A percentile compares a stretch with the other conserved stretches of the same genome.
Evolutionary conservation across 176 grass and related monocot species (phyloP).

Genomic region (Musa schizocarpa): DNA sequence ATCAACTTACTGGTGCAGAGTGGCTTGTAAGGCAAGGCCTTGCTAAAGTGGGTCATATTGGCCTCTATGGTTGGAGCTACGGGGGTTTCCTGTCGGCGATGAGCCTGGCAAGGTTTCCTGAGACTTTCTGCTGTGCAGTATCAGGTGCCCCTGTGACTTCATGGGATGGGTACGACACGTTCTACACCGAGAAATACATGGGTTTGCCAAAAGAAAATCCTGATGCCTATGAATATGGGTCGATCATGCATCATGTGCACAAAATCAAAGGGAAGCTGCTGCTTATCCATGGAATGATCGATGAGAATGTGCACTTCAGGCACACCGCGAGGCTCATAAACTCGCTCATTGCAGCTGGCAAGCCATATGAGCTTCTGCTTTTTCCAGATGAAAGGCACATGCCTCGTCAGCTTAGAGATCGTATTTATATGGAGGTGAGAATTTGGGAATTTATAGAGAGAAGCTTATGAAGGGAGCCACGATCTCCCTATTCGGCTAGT

Average conservation of each 20-base stretch:
- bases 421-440: conserved; percentile 96
- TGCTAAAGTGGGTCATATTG: conserved; percentile 83
- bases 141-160: conserved; percentile 88
- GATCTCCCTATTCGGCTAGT: neutral
- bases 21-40: conserved; percentile 84
- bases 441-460: conserved; percentile 90
- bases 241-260: conserved; percentile 83
- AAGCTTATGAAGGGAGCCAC: conserved; percentile 46
- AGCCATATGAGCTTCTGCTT: conserved; percentile 79
- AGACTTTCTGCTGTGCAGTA: conserved; percentile 64
- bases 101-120: conserved; percentile 67
- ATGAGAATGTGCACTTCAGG: conserved; percentile 97
- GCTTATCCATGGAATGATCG: conserved; percentile 89
- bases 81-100: conserved; percentile 95
- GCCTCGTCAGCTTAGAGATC: conserved; percentile 64
- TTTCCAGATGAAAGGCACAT: conserved; percentile 92
- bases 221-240: conserved; percentile 64
- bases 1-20: conserved; percentile 78
- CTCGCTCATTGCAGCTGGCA: conserved; percentile 57
- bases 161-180: conserved; percentile 96
- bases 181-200: conserved; percentile 98
- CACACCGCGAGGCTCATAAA: conserved; percentile 91
- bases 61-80: conserved; percentile 94
- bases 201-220: conserved; percentile 54
- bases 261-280: conserved; percentile 75